Percentiles rank a stretch among this genome's conserved stretches.
Evolutionary conservation across 2,329 filamentous ascomycete genomes (phyloP).

Genomic region (Cladophialophora carrionii): DNA sequence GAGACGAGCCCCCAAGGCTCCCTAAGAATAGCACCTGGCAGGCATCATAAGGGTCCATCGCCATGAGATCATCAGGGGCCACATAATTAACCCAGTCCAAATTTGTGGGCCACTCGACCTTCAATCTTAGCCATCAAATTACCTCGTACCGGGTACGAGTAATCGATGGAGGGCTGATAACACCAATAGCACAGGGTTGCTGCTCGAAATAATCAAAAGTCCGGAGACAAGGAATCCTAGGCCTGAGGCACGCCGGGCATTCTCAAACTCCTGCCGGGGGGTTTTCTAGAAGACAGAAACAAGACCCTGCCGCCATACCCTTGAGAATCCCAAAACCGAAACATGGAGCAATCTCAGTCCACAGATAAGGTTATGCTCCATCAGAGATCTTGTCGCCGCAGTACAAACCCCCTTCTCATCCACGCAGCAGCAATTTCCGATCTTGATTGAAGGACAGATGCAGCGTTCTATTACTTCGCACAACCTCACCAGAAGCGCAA

Average conservation of each 20-base stretch:
- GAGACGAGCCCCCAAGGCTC: not conserved
- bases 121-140: not conserved
- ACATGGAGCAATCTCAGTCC: constrained; percentile 7
- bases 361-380: constrained; percentile 11
- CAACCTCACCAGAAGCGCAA: not conserved
- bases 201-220: not conserved
- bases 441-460: constrained; percentile 7
- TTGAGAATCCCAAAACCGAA: constrained; percentile 2
- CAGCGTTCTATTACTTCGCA: not conserved
- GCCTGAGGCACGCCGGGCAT: not conserved
- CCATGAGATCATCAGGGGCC: constrained; percentile 19
- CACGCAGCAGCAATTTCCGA: constrained; percentile 6
- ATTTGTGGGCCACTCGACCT: not conserved
- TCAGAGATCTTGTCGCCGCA: not conserved
- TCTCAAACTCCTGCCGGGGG: not conserved
- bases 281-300: constrained; percentile 9
- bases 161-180: not conserved
- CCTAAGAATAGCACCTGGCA: constrained; percentile 6
- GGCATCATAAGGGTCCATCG: not conserved
- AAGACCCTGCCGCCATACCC: not conserved
- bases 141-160: too few relatives aligned
- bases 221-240: not conserved
- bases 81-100: not conserved
- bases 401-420: constrained; percentile 1
- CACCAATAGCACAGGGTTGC: not conserved